Evolutionary conservation across 331 rosid species (phyloP).

Genomic region (Rhamnella rubrinervis): DNA sequence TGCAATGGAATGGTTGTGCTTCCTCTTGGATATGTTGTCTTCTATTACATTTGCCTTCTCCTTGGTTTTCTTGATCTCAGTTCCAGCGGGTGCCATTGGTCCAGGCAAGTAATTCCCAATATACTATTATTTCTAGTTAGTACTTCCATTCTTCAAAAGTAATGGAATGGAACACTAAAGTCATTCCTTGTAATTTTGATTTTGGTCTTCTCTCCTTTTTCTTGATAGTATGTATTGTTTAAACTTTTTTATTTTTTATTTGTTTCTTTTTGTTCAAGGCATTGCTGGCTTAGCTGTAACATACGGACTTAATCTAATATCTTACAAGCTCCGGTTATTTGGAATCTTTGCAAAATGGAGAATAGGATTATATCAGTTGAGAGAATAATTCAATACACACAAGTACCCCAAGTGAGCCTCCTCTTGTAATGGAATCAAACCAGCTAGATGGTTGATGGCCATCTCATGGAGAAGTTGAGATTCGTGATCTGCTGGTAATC

Average conservation of each 20-base stretch:
- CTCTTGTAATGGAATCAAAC: conserved; percentile 54
- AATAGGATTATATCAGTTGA: conserved; percentile 82
- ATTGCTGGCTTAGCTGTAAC: conserved; percentile 84
- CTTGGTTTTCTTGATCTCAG: conserved; percentile 58
- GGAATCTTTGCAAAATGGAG: conserved; percentile 75
- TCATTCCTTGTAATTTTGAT: no score
- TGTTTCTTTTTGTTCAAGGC: conserved; percentile 28
- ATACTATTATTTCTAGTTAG: background rate
- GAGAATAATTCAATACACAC: conserved; percentile 72
- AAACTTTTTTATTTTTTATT: background rate
- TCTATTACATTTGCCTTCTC: conserved; percentile 59
- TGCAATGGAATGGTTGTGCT: conserved; percentile 76
- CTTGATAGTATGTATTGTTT: no score
- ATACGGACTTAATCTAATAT: conserved; percentile 68
- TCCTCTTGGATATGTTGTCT: conserved; percentile 70
- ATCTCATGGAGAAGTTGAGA: conserved; percentile 55
- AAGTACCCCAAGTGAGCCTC: conserved; percentile 65
- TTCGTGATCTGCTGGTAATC: conserved; percentile 60
- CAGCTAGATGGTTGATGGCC: conserved; percentile 69
- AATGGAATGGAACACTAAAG: no score
- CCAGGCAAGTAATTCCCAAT: conserved; percentile 45
- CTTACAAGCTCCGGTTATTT: conserved; percentile 60
- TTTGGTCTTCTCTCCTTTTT: background rate
- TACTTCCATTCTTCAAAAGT: no score
- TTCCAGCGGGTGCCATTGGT: conserved; percentile 63